Evolutionary conservation across 164 flowering plant genomes (phyloP).

Genomic region (Tetracentron sinense): DNA sequence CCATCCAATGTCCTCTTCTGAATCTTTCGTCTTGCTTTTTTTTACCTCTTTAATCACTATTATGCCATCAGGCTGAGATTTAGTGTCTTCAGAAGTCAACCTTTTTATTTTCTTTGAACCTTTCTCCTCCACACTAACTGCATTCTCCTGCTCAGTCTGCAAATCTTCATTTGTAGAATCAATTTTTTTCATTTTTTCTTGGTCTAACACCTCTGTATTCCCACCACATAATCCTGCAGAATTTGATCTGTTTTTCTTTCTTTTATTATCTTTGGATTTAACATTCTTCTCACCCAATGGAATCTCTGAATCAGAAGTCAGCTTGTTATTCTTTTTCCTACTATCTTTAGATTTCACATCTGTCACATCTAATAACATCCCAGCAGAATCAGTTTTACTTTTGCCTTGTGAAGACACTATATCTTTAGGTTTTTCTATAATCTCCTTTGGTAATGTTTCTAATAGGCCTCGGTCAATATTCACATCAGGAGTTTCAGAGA

Average conservation of each 20-base stretch:
- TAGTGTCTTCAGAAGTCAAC: constrained; percentile 33
- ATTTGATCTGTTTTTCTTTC: constrained; percentile 16
- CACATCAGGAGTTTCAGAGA: constrained; percentile 18
- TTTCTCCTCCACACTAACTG: constrained; percentile 21
- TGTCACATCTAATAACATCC: constrained; percentile 2
- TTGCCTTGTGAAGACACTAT: constrained; percentile 1
- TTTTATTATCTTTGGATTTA: constrained; percentile 19
- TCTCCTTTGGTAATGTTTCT: constrained; percentile 11
- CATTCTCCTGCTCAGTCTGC: constrained; percentile 19
- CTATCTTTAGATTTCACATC: constrained; percentile 24
- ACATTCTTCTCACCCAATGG: constrained; percentile 1
- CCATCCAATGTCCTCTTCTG: constrained; percentile 19
- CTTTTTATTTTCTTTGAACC: constrained; percentile 64
- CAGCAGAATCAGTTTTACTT: constrained; percentile 3
- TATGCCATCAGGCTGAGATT: constrained; percentile 19
- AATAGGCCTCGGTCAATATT: constrained; percentile 9
- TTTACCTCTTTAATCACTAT: constrained; percentile 29
- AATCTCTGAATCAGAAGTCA: not conserved
- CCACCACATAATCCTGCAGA: constrained; percentile 12
- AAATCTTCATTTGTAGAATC: constrained; percentile 13
- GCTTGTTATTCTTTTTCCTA: constrained; percentile 28
- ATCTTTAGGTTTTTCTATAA: constrained; percentile 16
- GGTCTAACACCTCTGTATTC: constrained; percentile 4
- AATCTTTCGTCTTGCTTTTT: constrained; percentile 34
- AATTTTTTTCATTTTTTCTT: constrained; percentile 7